Base-by-base conservation (phyloP, 768 basidiomycete genomes). In the Pleurotus sapidus region DNA sequence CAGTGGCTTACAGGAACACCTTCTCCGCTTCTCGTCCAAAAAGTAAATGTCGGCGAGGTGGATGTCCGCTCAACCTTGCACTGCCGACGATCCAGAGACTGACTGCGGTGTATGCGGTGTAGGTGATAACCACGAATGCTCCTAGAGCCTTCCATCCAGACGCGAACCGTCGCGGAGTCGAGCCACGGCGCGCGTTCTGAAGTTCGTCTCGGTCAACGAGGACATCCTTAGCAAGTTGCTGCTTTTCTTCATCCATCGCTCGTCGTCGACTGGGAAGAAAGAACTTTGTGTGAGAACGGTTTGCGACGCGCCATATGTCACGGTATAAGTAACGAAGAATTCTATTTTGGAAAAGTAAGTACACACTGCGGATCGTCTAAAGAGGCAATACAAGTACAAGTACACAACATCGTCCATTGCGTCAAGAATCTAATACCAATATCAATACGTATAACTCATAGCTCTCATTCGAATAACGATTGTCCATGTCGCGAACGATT, bases 21-120 rank as follows among this genome's bases (percentile, higher is more conserved):
- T 54, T 54, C 18, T 54, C 51, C 42, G 51, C 51, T 25, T 54
- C 51, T 14, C 39, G 51, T 39, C 51, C 51, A 23, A 54, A 14
- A 12, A 54, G 39, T 12, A 40, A 40, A 23, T 12, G 51, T 24
- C 38, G 17, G 42, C 51, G 24, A 38, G 39, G 51, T 11, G 18
- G 39, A 11, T n/a, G 42, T 5, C 20, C 20, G 17, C 20, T 15
- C 42, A 34, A 9, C 11, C 30, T 34, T 34, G 30, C 11, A 5
- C 42, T 17, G 42, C n/a, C 20, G 15, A 17, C n/a, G 42, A 12
- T 23, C 20, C 42, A 18, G 20, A 23, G 42, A 23, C 42, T 23
- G 20, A 45, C 5, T n/a, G 20, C 42, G 42, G 20, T 11, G 30
- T 45, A 45, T 45, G 42, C 0, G 42, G n/a, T 17, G 42, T 17